Conservation (phyloP, 2,329 filamentous ascomycete genomes). For the Scedosporium dehoogii region DNA sequence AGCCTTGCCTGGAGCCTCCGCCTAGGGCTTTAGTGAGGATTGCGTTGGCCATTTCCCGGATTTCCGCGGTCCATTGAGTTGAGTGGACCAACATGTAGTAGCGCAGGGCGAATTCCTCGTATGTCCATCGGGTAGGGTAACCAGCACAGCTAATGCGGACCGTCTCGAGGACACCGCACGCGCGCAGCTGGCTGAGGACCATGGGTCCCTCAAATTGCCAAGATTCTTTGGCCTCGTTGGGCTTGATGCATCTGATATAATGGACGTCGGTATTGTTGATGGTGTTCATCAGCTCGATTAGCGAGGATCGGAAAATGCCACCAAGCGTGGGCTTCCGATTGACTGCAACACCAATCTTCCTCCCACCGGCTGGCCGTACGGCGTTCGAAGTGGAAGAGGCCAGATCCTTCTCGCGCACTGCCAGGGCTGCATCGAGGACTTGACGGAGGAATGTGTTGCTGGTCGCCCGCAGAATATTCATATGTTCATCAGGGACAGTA, state of each 20-base stretch:
- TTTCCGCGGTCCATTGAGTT: constrained; percentile 82
- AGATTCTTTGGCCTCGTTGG: constrained; percentile 89
- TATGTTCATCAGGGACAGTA: constrained; percentile 95
- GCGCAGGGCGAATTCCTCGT: constrained; percentile 92
- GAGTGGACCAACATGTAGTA: constrained; percentile 98
- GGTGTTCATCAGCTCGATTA: constrained; percentile 96
- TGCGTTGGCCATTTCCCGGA: constrained; percentile 84
- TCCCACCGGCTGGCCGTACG: constrained; percentile 71
- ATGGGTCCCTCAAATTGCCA: constrained; percentile 99
- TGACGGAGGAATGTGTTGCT: constrained; percentile 76
- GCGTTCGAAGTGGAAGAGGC: constrained; percentile 54
- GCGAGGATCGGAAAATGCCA: constrained; percentile 95
- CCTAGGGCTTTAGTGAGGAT: constrained; percentile 85
- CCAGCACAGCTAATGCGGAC: constrained; percentile 95
- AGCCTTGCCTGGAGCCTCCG: constrained; percentile 59
- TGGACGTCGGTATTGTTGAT: constrained; percentile 98
- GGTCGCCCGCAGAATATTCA: constrained; percentile 80
- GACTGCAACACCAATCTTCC: constrained; percentile 83
- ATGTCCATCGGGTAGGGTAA: constrained; percentile 96
- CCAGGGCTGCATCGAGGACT: constrained; percentile 75
- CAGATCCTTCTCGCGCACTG: constrained; percentile 81
- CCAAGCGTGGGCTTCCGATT: constrained; percentile 95
- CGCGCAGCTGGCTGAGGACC: constrained; percentile 93
- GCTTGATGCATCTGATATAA: constrained; percentile 98
- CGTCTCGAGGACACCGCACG: constrained; percentile 97